phyloP scores from a whole-genome alignment of 768 basidiomycete genomes.

The Mycena filopes region DNA sequence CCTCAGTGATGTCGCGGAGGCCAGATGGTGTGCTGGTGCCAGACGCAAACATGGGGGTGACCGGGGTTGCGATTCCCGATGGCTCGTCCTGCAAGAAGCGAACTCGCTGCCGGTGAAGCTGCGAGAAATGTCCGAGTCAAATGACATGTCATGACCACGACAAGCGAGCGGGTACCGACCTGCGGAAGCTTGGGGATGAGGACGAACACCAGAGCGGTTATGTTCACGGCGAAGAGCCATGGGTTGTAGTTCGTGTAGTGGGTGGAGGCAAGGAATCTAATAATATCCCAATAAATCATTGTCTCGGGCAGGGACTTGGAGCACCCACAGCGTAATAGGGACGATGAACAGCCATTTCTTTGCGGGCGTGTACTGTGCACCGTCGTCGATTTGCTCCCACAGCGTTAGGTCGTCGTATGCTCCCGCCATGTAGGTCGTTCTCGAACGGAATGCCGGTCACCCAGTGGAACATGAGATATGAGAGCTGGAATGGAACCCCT shows the following conservation, averaged over 20 bases:
- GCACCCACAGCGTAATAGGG: slow-evolving; percentile 86
- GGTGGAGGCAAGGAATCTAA: slow-evolving; percentile 94
- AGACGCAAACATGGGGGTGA: slow-evolving; percentile 67
- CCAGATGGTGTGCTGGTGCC: slow-evolving; percentile 56
- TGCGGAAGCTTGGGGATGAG: slow-evolving; percentile 97
- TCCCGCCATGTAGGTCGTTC: slow-evolving; percentile 84
- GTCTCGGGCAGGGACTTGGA: slow-evolving; percentile 10
- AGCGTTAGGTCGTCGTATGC: slow-evolving; percentile 98
- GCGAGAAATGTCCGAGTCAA: slow-evolving; percentile 21
- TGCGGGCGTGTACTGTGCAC: slow-evolving; percentile 97
- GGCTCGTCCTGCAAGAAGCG: slow-evolving; percentile 75
- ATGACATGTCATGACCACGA: slow-evolving; percentile 8
- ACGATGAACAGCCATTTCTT: slow-evolving; percentile 96
- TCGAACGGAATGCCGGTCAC: slow-evolving; percentile 98
- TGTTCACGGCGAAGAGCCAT: slow-evolving; percentile 91
- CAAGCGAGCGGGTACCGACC: slow-evolving; percentile 54
- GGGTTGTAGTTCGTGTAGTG: slow-evolving; percentile 98
- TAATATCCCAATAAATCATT: slow-evolving; percentile 17
- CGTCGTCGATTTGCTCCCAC: slow-evolving; percentile 99
- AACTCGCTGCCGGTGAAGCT: slow-evolving; percentile 87
- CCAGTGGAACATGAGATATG: slow-evolving; percentile 99
- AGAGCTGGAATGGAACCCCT: slow-evolving; percentile 68
- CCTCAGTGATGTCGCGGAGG: slow-evolving; percentile 57
- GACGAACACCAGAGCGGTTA: slow-evolving; percentile 80
- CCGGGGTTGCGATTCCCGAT: slow-evolving; percentile 76